Conservation (phyloP, 202 grass and related monocot species). For the Dendrocalamus latiflorus region DNA sequence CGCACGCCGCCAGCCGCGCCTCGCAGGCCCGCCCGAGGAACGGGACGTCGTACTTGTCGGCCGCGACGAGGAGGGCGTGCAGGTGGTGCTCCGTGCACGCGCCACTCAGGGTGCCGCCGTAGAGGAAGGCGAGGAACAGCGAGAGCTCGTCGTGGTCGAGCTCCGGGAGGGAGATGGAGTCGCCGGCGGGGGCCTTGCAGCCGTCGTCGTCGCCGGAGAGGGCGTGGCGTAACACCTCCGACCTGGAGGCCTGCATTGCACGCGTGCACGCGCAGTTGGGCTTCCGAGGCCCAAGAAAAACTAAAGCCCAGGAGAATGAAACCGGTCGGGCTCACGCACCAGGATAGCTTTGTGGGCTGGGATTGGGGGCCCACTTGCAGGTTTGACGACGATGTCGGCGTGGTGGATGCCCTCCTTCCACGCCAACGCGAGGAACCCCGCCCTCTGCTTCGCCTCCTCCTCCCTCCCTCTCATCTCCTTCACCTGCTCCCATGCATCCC, state of each 20-base stretch:
- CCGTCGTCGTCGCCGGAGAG: conserved; percentile 51
- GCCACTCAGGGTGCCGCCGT: conserved; percentile 34
- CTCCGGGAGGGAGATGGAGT: conserved; percentile 51
- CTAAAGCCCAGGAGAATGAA: background rate
- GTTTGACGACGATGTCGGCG: conserved; percentile 64
- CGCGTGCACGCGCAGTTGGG: background rate
- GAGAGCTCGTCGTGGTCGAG: conserved; percentile 55
- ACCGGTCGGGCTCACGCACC: conserved; percentile 13
- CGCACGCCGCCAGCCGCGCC: conserved; percentile 28
- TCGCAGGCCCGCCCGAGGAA: conserved; percentile 56
- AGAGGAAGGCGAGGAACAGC: conserved; percentile 59
- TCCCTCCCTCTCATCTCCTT: background rate
- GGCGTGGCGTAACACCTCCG: conserved; percentile 60
- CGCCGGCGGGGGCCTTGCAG: conserved; percentile 61
- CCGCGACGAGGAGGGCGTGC: conserved; percentile 53
- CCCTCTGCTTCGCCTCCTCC: conserved; percentile 22
- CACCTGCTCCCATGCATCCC: conserved; percentile 43
- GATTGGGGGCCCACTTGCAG: conserved; percentile 52
- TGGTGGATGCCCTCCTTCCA: conserved; percentile 49
- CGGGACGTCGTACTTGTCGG: conserved; percentile 76
- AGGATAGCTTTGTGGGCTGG: conserved; percentile 77
- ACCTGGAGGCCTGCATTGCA: conserved; percentile 49
- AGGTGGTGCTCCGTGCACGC: conserved; percentile 9
- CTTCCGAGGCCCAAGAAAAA: no score
- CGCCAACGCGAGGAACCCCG: conserved; percentile 48